Percentiles rank a stretch among this genome's conserved stretches.
These are phyloP conservation scores for Termitomyces sp. DNA, from an alignment of 768 basidiomycete genomes.

Conservation along the genomic window DNA sequence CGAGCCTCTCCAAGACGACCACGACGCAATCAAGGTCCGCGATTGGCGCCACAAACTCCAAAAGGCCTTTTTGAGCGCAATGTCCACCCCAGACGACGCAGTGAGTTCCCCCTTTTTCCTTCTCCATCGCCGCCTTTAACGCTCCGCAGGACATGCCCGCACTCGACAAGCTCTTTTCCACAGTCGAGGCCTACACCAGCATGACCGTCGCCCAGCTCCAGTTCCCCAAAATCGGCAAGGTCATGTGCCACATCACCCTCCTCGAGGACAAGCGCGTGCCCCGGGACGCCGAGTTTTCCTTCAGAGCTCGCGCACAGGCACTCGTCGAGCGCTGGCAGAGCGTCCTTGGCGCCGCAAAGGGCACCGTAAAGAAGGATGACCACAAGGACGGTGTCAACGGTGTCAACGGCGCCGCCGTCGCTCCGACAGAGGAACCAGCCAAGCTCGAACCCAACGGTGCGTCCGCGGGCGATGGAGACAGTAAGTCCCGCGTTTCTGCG, in stretches of 20 bases:
- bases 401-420: not conserved
- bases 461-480: not conserved
- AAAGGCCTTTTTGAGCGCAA: conserved; percentile 49
- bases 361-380: not conserved
- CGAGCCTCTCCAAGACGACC: conserved; percentile 42
- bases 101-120: conserved; percentile 6
- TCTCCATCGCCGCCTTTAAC: not conserved
- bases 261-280: conserved; percentile 46
- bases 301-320: conserved; percentile 55
- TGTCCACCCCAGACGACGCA: conserved; percentile 11
- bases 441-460: not conserved
- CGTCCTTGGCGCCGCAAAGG: conserved; percentile 24
- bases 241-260: conserved; percentile 72
- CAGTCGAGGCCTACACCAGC: conserved; percentile 44
- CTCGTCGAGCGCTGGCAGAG: conserved; percentile 59
- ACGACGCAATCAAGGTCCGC: conserved; percentile 64
- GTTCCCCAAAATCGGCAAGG: conserved; percentile 72
- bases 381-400: not conserved
- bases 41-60: conserved; percentile 81
- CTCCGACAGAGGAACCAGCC: conserved; percentile 2
- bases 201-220: conserved; percentile 71
- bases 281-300: conserved; percentile 46
- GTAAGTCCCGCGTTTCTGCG: not conserved
- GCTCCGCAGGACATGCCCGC: conserved; percentile 61
- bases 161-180: conserved; percentile 51